Evolutionary conservation across 352 stramenopile species (phyloP).

Genomic region (Phytophthora sansomeana): DNA sequence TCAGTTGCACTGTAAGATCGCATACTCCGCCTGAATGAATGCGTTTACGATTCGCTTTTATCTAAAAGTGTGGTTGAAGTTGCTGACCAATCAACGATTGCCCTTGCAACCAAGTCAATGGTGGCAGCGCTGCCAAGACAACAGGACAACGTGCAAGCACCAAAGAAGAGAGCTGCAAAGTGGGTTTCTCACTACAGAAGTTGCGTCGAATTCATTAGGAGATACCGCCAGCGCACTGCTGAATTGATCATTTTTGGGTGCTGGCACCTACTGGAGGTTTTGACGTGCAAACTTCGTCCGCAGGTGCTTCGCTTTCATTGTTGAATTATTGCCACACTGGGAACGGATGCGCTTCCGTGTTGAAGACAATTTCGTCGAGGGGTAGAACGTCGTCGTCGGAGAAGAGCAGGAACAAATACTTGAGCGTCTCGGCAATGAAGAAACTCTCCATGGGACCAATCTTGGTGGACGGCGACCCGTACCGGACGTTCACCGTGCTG

Average conservation of each 20-base stretch:
- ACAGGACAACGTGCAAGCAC: conserved; percentile 5
- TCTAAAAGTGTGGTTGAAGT: neutral
- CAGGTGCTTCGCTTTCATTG: neutral
- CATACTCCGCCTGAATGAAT: too few relatives aligned
- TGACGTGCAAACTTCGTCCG: neutral
- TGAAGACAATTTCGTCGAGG: conserved; percentile 87
- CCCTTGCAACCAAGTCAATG: neutral
- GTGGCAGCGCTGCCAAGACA: conserved; percentile 9
- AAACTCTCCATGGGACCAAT: conserved; percentile 83
- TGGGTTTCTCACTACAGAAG: too few relatives aligned
- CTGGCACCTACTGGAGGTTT: neutral
- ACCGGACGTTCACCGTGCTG: conserved; percentile 64
- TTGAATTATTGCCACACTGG: conserved; percentile 35
- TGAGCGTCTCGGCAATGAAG: conserved; percentile 94
- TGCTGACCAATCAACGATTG: neutral
- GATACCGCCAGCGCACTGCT: too few relatives aligned
- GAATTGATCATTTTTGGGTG: too few relatives aligned
- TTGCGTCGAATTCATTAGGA: too few relatives aligned
- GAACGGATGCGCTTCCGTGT: conserved; percentile 87
- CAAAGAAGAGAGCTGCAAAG: conserved; percentile 2
- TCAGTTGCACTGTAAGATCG: neutral
- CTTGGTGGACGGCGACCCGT: conserved; percentile 34
- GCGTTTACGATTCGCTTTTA: too few relatives aligned
- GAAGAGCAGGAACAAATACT: conserved; percentile 93
- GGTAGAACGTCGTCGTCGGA: conserved; percentile 70